These are phyloP conservation scores for Liquidambar formosana DNA, from an alignment of 164 flowering plant species.

Conservation along the genomic window DNA sequence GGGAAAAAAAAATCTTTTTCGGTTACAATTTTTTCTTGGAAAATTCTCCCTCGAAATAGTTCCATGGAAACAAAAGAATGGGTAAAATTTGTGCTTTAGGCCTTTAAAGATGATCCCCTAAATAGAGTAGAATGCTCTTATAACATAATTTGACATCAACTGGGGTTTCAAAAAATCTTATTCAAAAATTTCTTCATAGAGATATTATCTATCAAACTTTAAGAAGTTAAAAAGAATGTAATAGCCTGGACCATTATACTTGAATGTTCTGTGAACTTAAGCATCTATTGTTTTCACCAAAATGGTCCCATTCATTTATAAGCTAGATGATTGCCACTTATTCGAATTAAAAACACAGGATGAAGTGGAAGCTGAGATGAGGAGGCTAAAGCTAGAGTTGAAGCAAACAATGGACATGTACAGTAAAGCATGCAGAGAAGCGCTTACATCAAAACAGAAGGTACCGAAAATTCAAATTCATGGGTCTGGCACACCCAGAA, in stretches of 20 bases:
- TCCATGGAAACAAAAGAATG: too few relatives aligned
- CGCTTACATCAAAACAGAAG: slow-evolving; percentile 37
- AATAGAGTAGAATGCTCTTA: neutral
- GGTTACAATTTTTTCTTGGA: too few relatives aligned
- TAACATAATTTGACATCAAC: too few relatives aligned
- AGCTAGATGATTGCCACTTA: neutral
- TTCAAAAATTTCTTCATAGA: neutral
- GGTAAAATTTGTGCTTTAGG: too few relatives aligned
- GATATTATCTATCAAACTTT: neutral
- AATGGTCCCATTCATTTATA: neutral
- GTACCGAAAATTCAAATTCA: slow-evolving; percentile 1
- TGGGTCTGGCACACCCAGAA: neutral
- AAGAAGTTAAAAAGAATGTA: neutral
- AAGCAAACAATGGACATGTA: slow-evolving; percentile 48
- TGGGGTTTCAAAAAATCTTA: too few relatives aligned
- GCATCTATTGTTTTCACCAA: neutral
- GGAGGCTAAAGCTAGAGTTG: slow-evolving; percentile 39
- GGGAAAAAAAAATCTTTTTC: too few relatives aligned
- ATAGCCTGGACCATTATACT: neutral
- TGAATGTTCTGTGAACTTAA: neutral
- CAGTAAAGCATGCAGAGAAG: slow-evolving; percentile 42
- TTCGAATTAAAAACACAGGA: slow-evolving; percentile 21
- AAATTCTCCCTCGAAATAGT: too few relatives aligned
- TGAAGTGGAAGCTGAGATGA: slow-evolving; percentile 39
- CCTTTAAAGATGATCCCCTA: neutral